Conservation (phyloP, 345 rosid species). For the Cochlearia excelsa region DNA sequence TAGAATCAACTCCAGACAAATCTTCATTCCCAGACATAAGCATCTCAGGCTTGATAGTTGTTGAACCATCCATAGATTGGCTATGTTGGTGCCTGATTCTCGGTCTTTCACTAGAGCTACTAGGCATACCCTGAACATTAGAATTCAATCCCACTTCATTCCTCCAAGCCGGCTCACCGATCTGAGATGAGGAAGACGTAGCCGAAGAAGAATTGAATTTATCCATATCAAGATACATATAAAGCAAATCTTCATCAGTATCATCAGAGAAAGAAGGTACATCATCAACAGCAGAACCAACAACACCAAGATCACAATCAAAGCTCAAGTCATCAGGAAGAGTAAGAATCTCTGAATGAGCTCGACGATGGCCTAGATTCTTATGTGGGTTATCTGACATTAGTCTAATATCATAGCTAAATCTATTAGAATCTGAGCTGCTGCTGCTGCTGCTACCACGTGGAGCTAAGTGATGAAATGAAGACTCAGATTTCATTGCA, state of each 20-base stretch:
- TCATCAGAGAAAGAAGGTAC: slow-evolving; percentile 60
- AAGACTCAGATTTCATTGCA: slow-evolving; percentile 54
- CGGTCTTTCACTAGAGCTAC: slow-evolving; percentile 60
- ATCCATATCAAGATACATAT: slow-evolving; percentile 84
- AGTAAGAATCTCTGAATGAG: slow-evolving; percentile 86
- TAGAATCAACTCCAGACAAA: slow-evolving; percentile 49
- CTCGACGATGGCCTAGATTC: slow-evolving; percentile 85
- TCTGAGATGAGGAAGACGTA: slow-evolving; percentile 52
- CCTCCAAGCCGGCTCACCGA: slow-evolving; percentile 43
- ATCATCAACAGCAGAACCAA: slow-evolving; percentile 49
- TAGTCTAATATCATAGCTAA: slow-evolving; percentile 68
- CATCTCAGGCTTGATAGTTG: slow-evolving; percentile 75
- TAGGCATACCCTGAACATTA: slow-evolving; percentile 33
- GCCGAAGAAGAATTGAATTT: slow-evolving; percentile 64
- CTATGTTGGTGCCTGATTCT: slow-evolving; percentile 87
- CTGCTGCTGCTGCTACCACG: slow-evolving; percentile 32
- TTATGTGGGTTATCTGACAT: slow-evolving; percentile 80
- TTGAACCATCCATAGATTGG: slow-evolving; percentile 87
- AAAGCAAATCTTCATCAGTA: slow-evolving; percentile 69
- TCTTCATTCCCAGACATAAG: slow-evolving; percentile 67
- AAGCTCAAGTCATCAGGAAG: slow-evolving; percentile 91
- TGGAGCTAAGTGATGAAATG: slow-evolving; percentile 44
- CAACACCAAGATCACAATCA: slow-evolving; percentile 82
- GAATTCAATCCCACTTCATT: slow-evolving; percentile 18
- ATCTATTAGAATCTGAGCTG: slow-evolving; percentile 45